Evolutionary conservation across 1,284 basidiomycete genomes (phyloP), one percentile per base, ranked within the genome.

Genomic region (Naganishia sp.): DNA sequence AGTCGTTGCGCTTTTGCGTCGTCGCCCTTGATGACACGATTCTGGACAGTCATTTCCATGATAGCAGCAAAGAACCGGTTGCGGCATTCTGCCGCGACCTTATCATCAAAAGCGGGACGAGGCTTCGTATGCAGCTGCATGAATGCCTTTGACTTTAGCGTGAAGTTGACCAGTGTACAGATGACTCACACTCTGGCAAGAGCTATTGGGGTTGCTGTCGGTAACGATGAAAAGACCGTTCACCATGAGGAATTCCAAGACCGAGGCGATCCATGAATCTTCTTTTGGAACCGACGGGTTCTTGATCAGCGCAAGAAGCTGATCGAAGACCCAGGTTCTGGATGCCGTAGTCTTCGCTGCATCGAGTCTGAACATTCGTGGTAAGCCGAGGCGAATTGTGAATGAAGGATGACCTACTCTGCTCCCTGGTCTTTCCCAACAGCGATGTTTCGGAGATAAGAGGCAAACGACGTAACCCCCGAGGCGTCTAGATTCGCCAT

Each of bases 321-420:
- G 95, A 66, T 97, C 93, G 52, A 91, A 84, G 25, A 92, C 86
- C 94, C 94, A 98, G 47, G 80, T 80, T 61, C 91, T 82, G 41
- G 75, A 65, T 18, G 79, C 76, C 54, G 80, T 74, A 21, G 78
- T 50, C 52, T 71, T 71, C 18, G 72, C 68, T n/a, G 70, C 64
- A 53, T 78, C 76, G 56, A 72, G 56, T 57, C 74, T 75, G 58
- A 31, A 15, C 46, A 50, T 43, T 10, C 41, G 23, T 31, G 18
- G 42, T 61, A 5, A 49, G 58, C 31, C 25, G 32, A 13, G 21
- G 43, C 21, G 18, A 32, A 58, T 49, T 63, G 7, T 17, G 4
- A 7, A 2, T 39, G 17, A 51, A 25, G 28, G 9, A 35, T 9
- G 13, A 50, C 58, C 2, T 42, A 61, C 58, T 61, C 47, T 5